A percentile compares a stretch with the other conserved stretches of the same genome.
Conservation (phyloP, 257 asterid genomes). For the Ocimum tenuiflorum region DNA sequence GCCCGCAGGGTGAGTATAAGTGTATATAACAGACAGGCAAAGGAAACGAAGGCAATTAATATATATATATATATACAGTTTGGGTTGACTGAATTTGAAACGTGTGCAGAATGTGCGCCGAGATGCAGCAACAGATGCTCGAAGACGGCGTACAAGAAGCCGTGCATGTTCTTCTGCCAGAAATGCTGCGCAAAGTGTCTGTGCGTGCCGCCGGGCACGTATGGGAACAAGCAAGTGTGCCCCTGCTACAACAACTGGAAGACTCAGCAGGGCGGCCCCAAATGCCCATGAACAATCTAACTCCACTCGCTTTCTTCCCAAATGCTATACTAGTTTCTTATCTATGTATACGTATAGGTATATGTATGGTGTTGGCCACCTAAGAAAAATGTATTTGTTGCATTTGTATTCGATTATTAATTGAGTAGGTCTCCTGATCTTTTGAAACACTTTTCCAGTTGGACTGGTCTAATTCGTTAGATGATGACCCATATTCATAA, state of each 20-base stretch:
- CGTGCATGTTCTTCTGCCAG: slow-evolving; percentile 63
- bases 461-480: too few relatives aligned
- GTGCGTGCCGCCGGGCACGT: slow-evolving; percentile 67
- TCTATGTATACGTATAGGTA: background rate
- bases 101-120: slow-evolving; percentile 41
- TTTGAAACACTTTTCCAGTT: too few relatives aligned
- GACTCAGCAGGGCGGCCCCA: slow-evolving; percentile 61
- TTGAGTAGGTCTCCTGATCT: too few relatives aligned
- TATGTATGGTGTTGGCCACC: too few relatives aligned
- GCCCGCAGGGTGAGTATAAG: slow-evolving; percentile 39
- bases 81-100: background rate
- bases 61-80: too few relatives aligned
- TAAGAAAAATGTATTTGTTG: too few relatives aligned
- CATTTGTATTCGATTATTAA: too few relatives aligned
- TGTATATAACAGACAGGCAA: too few relatives aligned
- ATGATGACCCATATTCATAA: background rate
- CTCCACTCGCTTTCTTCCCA: too few relatives aligned
- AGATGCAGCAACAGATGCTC: slow-evolving; percentile 53
- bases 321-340: background rate
- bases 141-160: slow-evolving; percentile 54
- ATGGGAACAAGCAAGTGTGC: slow-evolving; percentile 60
- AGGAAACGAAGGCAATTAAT: too few relatives aligned
- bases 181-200: slow-evolving; percentile 56
- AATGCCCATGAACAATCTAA: slow-evolving; percentile 39
- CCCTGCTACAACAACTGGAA: slow-evolving; percentile 80